Evolutionary conservation across 2,329 filamentous ascomycete genomes (phyloP), one percentile per base, ranked within the genome.

Genomic region (Ophiocordyceps polyrhachis-furcata): DNA sequence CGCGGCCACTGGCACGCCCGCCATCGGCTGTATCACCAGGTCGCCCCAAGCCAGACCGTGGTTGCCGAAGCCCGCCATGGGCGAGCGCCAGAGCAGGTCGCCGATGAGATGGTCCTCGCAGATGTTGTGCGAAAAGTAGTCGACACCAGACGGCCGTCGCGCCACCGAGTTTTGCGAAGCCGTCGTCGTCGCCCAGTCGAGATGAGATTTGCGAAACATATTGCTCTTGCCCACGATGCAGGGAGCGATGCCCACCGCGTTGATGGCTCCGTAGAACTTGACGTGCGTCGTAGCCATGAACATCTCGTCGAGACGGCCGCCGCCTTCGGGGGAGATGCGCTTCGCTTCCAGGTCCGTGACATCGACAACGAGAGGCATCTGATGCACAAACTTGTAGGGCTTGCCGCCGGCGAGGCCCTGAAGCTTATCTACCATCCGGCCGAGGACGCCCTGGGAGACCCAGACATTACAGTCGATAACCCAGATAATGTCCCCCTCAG

Each of bases 241-340:
- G 9, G 93, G 91, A 0, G 91, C 91, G 44, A 96, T 66, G 4
- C 83, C 73, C 15, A 95, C 85, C 0, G 85, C 84, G 62, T 96
- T 96, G 71, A 98, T 98, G 49, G 89, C 91, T 9, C 81, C 82
- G 66, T 98, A 98, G 69, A 98, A 96, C 58, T 98, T 98, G 53
- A 87, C 86, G 60, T 98, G 91, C 0, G 86, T 78, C 0, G 87
- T 91, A 1, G 86, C 81, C 72, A 98, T 83, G 65, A 96, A 98
- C 62, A 89, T 77, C 58, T 98, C 91, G 58, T 98, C 91, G 0
- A 98, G 70, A 1, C 87, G 74, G 6, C 87, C 88, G 20, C 93
- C 91, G 32, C 79, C 79, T 38, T 66, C 62, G 9, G 57, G 52
- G 51, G 51, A 53, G 14, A 64, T 52, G 15, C 56, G 54, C 5